These are phyloP conservation scores for Candida awuae DNA, from an alignment of 805 yeast species.

Conservation along the genomic window DNA sequence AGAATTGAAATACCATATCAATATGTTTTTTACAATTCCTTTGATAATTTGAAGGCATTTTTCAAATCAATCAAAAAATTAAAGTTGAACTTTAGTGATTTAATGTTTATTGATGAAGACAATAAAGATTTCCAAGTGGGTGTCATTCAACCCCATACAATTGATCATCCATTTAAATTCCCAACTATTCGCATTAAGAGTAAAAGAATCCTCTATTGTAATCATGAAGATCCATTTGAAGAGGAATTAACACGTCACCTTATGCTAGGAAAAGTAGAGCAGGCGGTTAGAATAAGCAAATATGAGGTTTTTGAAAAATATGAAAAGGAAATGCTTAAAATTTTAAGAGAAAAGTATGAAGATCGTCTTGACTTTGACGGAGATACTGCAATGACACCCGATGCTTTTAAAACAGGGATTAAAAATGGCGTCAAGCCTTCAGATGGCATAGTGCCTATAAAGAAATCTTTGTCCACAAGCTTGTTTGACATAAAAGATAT, in stretches of 20 bases:
- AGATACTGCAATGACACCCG: constrained; percentile 10
- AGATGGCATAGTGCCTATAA: background rate
- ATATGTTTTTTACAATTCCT: constrained; percentile 64
- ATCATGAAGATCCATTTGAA: constrained; percentile 91
- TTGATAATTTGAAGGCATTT: constrained; percentile 74
- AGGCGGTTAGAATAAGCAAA: constrained; percentile 50
- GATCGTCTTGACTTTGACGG: constrained; percentile 15
- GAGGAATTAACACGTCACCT: constrained; percentile 55
- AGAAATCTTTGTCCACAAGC: constrained; percentile 6
- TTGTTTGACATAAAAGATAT: background rate
- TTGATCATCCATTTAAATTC: constrained; percentile 36
- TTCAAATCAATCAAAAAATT: constrained; percentile 62
- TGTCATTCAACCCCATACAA: constrained; percentile 25
- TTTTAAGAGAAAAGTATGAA: constrained; percentile 30
- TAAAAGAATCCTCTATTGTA: constrained; percentile 47
- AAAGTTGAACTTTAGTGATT: constrained; percentile 18
- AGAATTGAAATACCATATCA: constrained; percentile 55
- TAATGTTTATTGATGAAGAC: constrained; percentile 18
- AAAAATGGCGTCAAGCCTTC: background rate
- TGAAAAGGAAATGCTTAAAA: constrained; percentile 13
- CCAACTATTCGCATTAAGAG: constrained; percentile 54
- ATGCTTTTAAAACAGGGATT: background rate
- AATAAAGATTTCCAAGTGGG: constrained; percentile 28
- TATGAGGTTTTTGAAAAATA: constrained; percentile 18
- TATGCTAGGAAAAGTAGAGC: constrained; percentile 62